Conservation (phyloP, 257 asterid genomes). For the Penstemon eatonii region DNA sequence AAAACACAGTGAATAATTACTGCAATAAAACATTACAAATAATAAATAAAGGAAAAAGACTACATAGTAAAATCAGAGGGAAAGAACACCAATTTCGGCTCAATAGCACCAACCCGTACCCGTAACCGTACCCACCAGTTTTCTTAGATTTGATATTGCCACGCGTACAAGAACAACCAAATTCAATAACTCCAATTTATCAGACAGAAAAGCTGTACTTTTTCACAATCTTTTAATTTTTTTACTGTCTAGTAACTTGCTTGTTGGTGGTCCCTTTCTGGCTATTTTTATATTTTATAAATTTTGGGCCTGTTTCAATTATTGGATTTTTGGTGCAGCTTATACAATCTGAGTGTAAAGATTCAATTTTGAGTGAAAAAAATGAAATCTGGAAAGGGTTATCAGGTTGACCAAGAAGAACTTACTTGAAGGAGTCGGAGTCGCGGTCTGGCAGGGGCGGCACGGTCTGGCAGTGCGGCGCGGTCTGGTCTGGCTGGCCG, state of each 20-base stretch:
- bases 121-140: constrained; percentile 19
- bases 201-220: constrained; percentile 27
- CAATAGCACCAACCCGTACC: constrained; percentile 36
- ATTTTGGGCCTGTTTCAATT: constrained; percentile 35
- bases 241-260: background rate
- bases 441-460: too few relatives aligned
- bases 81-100: constrained; percentile 26
- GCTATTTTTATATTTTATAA: constrained; percentile 21
- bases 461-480: too few relatives aligned
- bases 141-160: constrained; percentile 21
- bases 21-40: background rate
- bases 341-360: constrained; percentile 15
- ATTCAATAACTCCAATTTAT: constrained; percentile 21
- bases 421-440: too few relatives aligned
- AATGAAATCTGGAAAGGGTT: constrained; percentile 79
- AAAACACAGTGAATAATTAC: background rate
- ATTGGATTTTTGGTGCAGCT: constrained; percentile 33
- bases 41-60: background rate
- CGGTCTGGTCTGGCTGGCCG: too few relatives aligned
- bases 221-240: background rate
- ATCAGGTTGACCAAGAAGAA: constrained; percentile 44
- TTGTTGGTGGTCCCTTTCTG: constrained; percentile 12
- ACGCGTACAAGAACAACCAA: constrained; percentile 21
- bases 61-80: background rate
- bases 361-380: constrained; percentile 30